Evolutionary conservation across 768 basidiomycete species (phyloP), one percentile per base, ranked within the genome.

Genomic region (Ephemerocybe angulata): DNA sequence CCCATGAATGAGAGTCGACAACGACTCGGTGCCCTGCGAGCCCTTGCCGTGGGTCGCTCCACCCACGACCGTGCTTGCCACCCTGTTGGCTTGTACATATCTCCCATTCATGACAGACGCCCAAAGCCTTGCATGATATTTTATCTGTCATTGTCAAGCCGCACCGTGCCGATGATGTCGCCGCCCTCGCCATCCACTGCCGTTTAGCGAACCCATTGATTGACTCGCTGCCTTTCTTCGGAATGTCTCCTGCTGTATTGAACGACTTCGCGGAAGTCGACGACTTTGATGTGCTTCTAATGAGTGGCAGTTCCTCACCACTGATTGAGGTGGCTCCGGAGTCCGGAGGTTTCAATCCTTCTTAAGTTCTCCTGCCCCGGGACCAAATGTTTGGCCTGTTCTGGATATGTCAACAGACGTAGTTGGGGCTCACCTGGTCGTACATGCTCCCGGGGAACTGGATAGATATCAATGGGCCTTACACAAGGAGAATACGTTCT

Each of bases 221-320:
- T 48, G 27, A 48, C 8, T 44, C 6, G 15, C 11, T 48, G 46
- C 27, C 46, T 48, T 48, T 30, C 46, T 48, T 48, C 46, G 46
- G 46, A 48, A 48, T 48, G 13, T 48, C 48, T 33, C 48, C 29
- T 50, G 21, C 48, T 50, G 29, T 33, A 35, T 50, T 31, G 15
- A 50, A 50, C 29, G 12, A 33, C 28, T 44, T 15, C 46, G 28
- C 30, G 30, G 21, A 31, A 17, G 38, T 41, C 48, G 29, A 24
- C 19, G 8, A n/a, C 15, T 50, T 30, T 33, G 30, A 33, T 33
- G 48, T 13, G 48, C 48, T 50, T 50, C 48, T 50, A 50, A 50
- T 50, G 48, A 50, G n/a, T 35, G 48, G 8, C n/a, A n/a, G n/a
- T 33, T 50, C 35, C 48, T 50, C 31, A 50, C 30, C 19, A 33